Conservation (phyloP, 1,284 basidiomycete genomes). For the Wallemia mellicola region DNA sequence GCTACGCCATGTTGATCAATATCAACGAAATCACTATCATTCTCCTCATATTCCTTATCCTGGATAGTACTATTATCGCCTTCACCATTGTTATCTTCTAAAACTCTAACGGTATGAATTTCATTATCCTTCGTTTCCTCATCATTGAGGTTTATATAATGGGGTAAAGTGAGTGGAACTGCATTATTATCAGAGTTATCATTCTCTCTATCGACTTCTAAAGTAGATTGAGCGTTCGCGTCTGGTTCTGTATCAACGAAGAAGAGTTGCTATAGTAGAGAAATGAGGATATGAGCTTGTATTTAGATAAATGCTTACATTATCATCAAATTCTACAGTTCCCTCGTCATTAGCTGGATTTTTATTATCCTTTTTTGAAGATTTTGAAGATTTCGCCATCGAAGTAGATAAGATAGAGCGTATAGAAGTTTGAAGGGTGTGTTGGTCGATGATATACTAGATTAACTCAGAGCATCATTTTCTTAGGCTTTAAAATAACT, state of each 20-base stretch:
- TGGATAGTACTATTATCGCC: too few relatives aligned
- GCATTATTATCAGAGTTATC: neutral
- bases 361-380: too few relatives aligned
- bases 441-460: too few relatives aligned
- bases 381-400: too few relatives aligned
- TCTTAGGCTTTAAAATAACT: neutral
- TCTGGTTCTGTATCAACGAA: neutral
- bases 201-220: neutral
- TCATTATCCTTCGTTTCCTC: neutral
- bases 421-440: too few relatives aligned
- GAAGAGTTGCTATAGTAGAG: neutral
- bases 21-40: neutral
- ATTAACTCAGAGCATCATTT: too few relatives aligned
- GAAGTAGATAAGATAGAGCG: too few relatives aligned
- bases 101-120: neutral
- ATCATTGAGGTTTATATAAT: neutral
- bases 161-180: neutral
- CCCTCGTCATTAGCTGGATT: neutral
- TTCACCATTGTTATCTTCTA: too few relatives aligned
- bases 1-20: neutral
- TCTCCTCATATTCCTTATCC: neutral
- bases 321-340: neutral
- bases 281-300: neutral
- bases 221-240: neutral
- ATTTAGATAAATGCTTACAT: neutral